Evolutionary conservation across 805 yeast species (phyloP).

Genomic region (Cyberlindnera xylosilytica): DNA sequence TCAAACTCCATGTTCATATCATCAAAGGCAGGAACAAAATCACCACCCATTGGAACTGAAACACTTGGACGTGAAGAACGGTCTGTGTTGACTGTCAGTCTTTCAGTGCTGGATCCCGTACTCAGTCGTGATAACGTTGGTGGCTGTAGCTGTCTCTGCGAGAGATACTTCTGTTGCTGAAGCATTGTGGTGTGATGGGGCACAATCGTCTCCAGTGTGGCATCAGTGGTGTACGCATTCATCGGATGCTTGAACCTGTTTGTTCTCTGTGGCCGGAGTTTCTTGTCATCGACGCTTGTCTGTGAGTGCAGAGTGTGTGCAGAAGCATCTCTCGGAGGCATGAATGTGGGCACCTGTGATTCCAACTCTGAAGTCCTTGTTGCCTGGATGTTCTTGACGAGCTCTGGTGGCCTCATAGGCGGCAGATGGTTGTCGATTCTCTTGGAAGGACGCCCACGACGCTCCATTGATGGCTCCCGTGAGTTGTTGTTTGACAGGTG

Average conservation of each 20-base stretch:
- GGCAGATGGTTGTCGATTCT: slow-evolving; percentile 1
- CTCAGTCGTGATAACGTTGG: background rate
- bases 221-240: slow-evolving; percentile 19
- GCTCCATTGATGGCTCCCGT: background rate
- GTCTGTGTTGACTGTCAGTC: background rate
- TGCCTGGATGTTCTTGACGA: slow-evolving; percentile 19
- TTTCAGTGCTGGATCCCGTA: slow-evolving; percentile 1
- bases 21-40: slow-evolving; percentile 25
- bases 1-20: slow-evolving; percentile 24
- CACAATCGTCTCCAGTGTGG: slow-evolving; percentile 18
- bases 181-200: slow-evolving; percentile 18
- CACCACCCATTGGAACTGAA: slow-evolving; percentile 21
- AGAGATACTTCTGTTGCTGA: slow-evolving; percentile 19
- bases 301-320: slow-evolving; percentile 6
- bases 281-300: background rate
- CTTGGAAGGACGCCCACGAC: slow-evolving; percentile 10
- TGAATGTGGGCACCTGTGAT: slow-evolving; percentile 2
- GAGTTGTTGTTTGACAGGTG: background rate
- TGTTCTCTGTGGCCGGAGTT: background rate
- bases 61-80: slow-evolving; percentile 5
- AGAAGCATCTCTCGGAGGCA: slow-evolving; percentile 18
- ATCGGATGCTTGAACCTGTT: slow-evolving; percentile 20
- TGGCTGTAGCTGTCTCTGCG: slow-evolving; percentile 1
- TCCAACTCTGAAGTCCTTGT: background rate
- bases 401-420: slow-evolving; percentile 13